Evolutionary conservation across 2,329 filamentous ascomycete genomes (phyloP).

Genomic region (Exophiala sp.): DNA sequence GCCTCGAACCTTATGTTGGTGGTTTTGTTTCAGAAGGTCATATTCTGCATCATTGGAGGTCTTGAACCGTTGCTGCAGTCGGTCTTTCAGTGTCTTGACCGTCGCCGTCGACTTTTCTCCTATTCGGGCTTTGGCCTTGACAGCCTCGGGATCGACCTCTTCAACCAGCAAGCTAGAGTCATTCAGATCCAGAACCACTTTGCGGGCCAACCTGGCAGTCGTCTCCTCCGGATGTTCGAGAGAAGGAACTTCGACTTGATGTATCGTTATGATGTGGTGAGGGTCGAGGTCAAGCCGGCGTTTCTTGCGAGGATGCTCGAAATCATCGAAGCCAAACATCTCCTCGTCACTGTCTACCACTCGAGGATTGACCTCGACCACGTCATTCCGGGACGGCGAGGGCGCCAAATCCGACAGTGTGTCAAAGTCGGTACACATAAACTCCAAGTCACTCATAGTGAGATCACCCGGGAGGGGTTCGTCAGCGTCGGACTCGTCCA

Average conservation of each 20-base stretch:
- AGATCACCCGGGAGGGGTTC: constrained; percentile 61
- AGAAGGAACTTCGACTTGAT: constrained; percentile 60
- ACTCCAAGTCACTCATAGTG: constrained; percentile 71
- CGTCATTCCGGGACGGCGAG: constrained; percentile 29
- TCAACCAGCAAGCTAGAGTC: constrained; percentile 84
- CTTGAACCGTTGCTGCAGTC: constrained; percentile 79
- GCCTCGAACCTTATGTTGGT: constrained; percentile 90
- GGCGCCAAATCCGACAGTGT: constrained; percentile 51
- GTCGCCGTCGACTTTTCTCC: constrained; percentile 44
- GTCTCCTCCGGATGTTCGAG: constrained; percentile 75
- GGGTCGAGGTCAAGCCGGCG: constrained; percentile 50
- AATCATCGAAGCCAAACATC: constrained; percentile 53
- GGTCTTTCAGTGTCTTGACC: constrained; percentile 49
- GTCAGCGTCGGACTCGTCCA: constrained; percentile 53
- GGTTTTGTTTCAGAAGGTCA: constrained; percentile 91
- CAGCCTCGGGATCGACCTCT: constrained; percentile 61
- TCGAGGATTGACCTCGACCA: constrained; percentile 30
- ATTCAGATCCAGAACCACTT: constrained; percentile 76
- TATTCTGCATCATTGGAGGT: constrained; percentile 95
- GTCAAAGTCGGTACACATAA: constrained; percentile 84
- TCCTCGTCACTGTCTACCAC: constrained; percentile 44
- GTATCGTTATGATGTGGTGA: constrained; percentile 45
- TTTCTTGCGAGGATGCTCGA: constrained; percentile 56
- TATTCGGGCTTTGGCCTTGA: constrained; percentile 41
- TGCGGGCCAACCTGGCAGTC: constrained; percentile 67